Percentiles rank a stretch among this genome's conserved stretches.
Conservation (phyloP, 2,329 filamentous ascomycete species). For the Sporothrix euskadiensis region DNA sequence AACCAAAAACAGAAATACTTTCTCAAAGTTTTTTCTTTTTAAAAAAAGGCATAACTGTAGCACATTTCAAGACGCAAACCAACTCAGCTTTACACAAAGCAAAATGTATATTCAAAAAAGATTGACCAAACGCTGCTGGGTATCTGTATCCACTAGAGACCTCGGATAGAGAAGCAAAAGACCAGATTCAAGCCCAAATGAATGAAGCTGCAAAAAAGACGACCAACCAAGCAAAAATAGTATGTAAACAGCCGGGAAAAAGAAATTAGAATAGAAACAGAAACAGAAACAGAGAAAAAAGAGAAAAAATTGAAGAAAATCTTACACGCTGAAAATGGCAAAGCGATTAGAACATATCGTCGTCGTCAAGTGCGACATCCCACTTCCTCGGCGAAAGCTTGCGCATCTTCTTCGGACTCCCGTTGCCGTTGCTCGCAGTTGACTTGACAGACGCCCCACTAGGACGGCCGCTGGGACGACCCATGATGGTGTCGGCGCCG, state of each 20-base stretch:
- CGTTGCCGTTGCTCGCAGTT: slow-evolving; percentile 37
- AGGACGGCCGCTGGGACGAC: slow-evolving; percentile 25
- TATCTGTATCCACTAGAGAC: slow-evolving; percentile 21
- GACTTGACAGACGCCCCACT: slow-evolving; percentile 29
- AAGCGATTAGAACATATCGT: slow-evolving; percentile 41
- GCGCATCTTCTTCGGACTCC: slow-evolving; percentile 57
- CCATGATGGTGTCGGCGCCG: slow-evolving; percentile 30
- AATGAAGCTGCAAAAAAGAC: background rate
- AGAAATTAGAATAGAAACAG: background rate
- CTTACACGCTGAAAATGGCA: background rate
- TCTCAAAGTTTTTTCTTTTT: too few relatives aligned
- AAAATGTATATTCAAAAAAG: background rate
- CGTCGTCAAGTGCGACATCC: slow-evolving; percentile 45
- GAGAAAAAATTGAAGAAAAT: background rate
- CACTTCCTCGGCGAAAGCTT: slow-evolving; percentile 52
- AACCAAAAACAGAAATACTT: background rate
- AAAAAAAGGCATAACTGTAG: background rate
- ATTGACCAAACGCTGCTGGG: slow-evolving; percentile 8
- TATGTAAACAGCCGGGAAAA: background rate
- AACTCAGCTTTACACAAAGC: too few relatives aligned
- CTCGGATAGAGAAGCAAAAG: slow-evolving; percentile 1
- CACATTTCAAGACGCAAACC: too few relatives aligned
- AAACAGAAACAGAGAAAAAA: background rate
- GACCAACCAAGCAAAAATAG: background rate
- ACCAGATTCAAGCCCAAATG: background rate